Percentiles rank a stretch among this genome's conserved stretches.
Conservation (phyloP, 1,284 basidiomycete genomes). For the Cutaneotrichosporon daszewskae region DNA sequence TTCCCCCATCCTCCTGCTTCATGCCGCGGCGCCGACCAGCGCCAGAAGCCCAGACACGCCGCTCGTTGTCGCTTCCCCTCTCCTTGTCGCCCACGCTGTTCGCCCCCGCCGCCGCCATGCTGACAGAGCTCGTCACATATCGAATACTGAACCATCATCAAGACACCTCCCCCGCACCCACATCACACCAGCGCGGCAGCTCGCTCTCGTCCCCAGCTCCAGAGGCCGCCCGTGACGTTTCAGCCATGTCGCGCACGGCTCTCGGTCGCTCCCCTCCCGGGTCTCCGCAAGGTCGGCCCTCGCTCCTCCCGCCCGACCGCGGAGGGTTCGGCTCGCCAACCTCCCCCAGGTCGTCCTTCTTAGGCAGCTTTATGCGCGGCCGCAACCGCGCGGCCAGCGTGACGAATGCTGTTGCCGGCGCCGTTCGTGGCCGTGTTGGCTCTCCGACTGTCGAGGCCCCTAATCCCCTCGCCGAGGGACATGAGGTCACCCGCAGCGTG, state of each 20-base stretch:
- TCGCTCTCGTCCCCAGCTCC: no score
- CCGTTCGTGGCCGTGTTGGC: conserved; percentile 13
- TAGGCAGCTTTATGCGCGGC: conserved; percentile 44
- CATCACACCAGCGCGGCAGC: no score
- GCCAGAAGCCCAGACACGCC: no score
- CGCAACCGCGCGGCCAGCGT: conserved; percentile 38
- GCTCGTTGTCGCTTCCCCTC: no score
- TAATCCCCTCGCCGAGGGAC: conserved; percentile 17
- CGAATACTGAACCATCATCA: no score
- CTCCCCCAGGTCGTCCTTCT: conserved; percentile 41
- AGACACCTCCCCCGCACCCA: no score
- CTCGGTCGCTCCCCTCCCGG: not conserved
- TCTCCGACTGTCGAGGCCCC: conserved; percentile 21
- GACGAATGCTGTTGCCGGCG: conserved; percentile 22
- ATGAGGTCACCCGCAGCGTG: conserved; percentile 33
- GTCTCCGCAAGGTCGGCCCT: not conserved
- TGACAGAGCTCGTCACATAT: no score
- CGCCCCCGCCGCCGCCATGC: no score
- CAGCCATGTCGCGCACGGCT: not conserved
- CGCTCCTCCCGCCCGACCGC: not conserved
- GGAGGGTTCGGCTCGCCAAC: conserved; percentile 21
- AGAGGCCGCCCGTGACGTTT: no score
- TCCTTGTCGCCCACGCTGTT: no score
- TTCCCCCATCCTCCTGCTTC: no score
- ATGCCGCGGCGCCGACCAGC: no score